Evolutionary conservation across 345 rosid species (phyloP), one percentile per base, ranked within the genome.

Genomic region (Bruguiera parviflora): DNA sequence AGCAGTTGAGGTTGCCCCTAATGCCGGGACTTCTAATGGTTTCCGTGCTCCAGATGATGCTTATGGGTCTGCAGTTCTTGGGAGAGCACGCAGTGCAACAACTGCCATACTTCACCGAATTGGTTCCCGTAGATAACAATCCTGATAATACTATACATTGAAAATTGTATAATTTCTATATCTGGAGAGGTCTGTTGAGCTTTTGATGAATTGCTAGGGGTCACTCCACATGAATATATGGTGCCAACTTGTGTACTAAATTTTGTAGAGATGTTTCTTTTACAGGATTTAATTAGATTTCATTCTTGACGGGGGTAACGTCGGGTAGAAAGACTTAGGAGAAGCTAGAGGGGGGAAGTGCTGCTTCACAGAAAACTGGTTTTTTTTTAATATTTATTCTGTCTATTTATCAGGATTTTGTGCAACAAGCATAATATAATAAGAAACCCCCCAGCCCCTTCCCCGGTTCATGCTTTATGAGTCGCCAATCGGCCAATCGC

Each of bases 71-170:
- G 55, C 77, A 19, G 62, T 82, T 58, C 74, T 84, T 35, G 39
- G 37, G 13, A 85, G 89, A 76, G 77, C 82, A 0, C 70, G 66
- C 55, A 84, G 88, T 25, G 82, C 79, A 39, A 72, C 80, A 61
- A 81, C 60, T 70, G 59, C 82, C 5, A 78, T 81, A 29, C 69
- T 43, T n/a, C 83, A 77, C 33, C 78, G 31, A 51, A 59, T 71
- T 33, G 71, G 71, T 68, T 72, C 83, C n/a, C 66, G 75, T 66
- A 77, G 73, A 64, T 78, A 67, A 59, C 73, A 74, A 39, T 66
- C 68, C 15, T 77, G 80, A 72, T 52, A 68, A 6, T 62, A 20
- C 73, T 47, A 43, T 43, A 29, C 56, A 0, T 35, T 53, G 8
- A 22, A 58, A 55, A 28, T 35, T 10, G 52, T 58, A 27, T 27